Evolutionary conservation across 164 flowering plant genomes (phyloP), one percentile per base, ranked within the genome.

Genomic region (Liquidambar formosana): DNA sequence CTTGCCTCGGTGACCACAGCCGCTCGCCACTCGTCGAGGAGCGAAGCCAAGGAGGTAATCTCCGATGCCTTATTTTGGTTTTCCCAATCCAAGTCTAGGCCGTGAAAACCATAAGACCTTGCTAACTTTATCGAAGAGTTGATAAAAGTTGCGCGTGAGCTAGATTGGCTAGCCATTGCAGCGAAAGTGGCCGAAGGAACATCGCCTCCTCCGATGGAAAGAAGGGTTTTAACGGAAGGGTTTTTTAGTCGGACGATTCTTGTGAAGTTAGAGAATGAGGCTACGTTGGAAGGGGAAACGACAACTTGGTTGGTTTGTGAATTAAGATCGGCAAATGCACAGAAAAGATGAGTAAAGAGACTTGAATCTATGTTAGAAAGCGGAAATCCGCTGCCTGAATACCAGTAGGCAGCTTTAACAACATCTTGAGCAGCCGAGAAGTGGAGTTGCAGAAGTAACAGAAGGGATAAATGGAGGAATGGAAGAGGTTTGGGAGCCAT

Each of bases 21-120:
- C 2, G 66, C 49, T 2, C 88, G 70, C 86, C 85, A 86, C 61
- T 86, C 84, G 3, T 52, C 33, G 5, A 84, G 53, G 22, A 86
- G 79, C 12, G 44, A 1, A 0, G 79, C 86, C 57, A 84, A 26
- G 70, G 82, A 73, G 15, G 71, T 3, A 88, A 84, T 84, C 1
- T 86, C 80, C 0, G 64, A 1, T 0, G 46, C 4, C 2, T 58
- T 54, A 15, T 10, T 13, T 1, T 86, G 86, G 25, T 23, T 67
- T 22, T 79, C 85, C 81, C 86, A 81, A 28, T 74, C 75, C 8
- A 84, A 67, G 69, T 86, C 90, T 0, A 86, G 80, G 58, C 90
- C 90, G 0, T 71, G 23, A 62, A 80, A 84, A 28, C 74, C 73
- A 25, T 80, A 59, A 0, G 51, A 1, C 19, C 88, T 49, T 0